Base-by-base conservation (phyloP, 2,329 filamentous ascomycete genomes). In the Cladophialophora immunda region DNA sequence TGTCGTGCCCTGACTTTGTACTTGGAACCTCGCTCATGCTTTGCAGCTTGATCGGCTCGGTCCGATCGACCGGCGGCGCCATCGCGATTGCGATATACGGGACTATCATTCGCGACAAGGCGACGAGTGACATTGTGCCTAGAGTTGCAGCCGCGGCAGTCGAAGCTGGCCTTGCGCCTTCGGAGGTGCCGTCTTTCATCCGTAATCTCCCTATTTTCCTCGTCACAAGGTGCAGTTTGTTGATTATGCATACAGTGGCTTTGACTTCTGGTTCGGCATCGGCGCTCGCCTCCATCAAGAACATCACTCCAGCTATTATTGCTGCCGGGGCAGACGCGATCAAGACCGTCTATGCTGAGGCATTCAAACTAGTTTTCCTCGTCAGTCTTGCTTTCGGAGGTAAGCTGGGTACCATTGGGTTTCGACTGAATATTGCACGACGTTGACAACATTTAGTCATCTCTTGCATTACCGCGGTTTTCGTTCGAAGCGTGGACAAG, bases 351-450 rank as follows among this genome's bases (percentile, higher is more conserved):
- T 61, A 61, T 22, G 30, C 30, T 17, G 17, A 50, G 5, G 63
- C 47, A 2, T 65, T 65, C 57, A 34, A n/a, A 13, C n/a, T 56
- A 9, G 50, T 65, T 11, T 65, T 19, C 52, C 32, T 54, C 13
- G 63, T 65, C 27, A 65, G 19, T 17, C 8, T 60, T 2, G 34
- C 57, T n/a, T 60, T 29, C 47, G 36, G 58, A 7, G 34, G 58
- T 60, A 50, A 13, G 58, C 38, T 15, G n/a, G n/a, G n/a, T n/a
- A n/a, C n/a, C n/a, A n/a, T n/a, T n/a, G n/a, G n/a, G n/a, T n/a
- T n/a, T n/a, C n/a, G n/a, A n/a, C n/a, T n/a, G n/a, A n/a, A n/a
- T n/a, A n/a, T n/a, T n/a, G n/a, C n/a, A n/a, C n/a, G n/a, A n/a
- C n/a, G n/a, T n/a, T n/a, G n/a, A n/a, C n/a, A 11, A 15, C 29